Base-by-base conservation (phyloP, 2,329 filamentous ascomycete species). In the Penicillium sp. region DNA sequence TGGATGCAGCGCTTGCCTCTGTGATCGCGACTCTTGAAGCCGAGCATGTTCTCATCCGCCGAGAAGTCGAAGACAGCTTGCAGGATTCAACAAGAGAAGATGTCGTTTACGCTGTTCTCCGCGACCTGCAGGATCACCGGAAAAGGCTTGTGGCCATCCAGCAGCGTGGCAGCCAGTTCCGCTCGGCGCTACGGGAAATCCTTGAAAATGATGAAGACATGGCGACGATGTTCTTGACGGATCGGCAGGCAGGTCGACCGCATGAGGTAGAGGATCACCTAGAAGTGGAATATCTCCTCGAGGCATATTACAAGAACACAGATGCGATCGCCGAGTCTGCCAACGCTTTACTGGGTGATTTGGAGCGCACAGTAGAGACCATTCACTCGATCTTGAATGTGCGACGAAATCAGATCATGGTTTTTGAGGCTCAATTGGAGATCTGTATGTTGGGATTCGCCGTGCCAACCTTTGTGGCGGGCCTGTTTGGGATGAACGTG, bases 361-460 rank as follows among this genome's bases (percentile, higher is more conserved):
- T 74, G 7, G 63, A 62, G 8, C 68, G 64, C 14, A 74, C 69
- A 9, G 69, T 70, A 43, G 69, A 70, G 16, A 72, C 66, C 0
- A 69, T 74, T 22, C 62, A 70, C 35, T 70, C 70, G 0, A 64
- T 69, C 16, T 53, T 75, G 38, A 67, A 69, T 35, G 71, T 74
- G 40, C 69, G 70, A 34, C 66, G 72, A 5, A 75, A 75, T 44
- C 72, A 75, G 55, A 74, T 75, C 58, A 72, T 75, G 69, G 64
- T 74, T 3, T 64, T 75, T 11, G 72, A 75, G 50, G 69, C 70
- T 8, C 66, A 70, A 58, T 61, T 75, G 29, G 71, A 73, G 59
- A 73, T 74, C 34, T 61, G 68, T 49, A 74, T 74, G 64, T 57
- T 75, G 6, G 69, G 67, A 4, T 59, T 75, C n/a, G 69, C 70